Evolutionary conservation across 192 early-diverging fungal genomes (phyloP).

Genomic region (Mortierella antarctica): DNA sequence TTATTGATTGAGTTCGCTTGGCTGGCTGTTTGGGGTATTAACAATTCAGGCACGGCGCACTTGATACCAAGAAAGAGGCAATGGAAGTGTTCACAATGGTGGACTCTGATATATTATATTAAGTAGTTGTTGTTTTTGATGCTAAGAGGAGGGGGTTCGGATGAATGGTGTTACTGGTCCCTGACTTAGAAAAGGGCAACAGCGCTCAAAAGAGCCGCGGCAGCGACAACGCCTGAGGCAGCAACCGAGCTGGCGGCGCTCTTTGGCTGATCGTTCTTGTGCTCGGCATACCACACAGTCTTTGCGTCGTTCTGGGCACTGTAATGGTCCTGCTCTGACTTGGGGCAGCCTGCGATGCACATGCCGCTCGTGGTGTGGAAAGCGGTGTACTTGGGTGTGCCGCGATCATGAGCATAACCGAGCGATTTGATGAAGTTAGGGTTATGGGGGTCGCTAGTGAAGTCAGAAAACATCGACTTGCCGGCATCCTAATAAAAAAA

Average conservation of each 20-base stretch:
- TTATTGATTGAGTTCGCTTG: too few species aligned
- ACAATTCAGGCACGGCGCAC: too few species aligned
- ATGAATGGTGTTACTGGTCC: not conserved
- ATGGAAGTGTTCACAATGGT: too few species aligned
- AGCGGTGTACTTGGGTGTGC: slow-evolving; percentile 29
- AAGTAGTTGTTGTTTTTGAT: not conserved
- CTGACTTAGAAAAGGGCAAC: slow-evolving; percentile 20
- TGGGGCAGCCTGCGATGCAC: slow-evolving; percentile 29
- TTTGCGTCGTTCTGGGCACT: slow-evolving; percentile 15
- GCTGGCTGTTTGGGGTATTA: too few species aligned
- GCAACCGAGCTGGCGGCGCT: slow-evolving; percentile 4
- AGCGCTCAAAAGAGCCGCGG: slow-evolving; percentile 8
- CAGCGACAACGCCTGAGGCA: slow-evolving; percentile 22
- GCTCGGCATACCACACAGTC: slow-evolving; percentile 1
- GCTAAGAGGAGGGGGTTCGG: not conserved
- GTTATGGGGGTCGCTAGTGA: slow-evolving; percentile 29
- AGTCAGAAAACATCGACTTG: slow-evolving; percentile 12
- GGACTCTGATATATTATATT: not conserved
- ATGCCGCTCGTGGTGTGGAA: slow-evolving; percentile 48
- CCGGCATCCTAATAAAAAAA: slow-evolving; percentile 30
- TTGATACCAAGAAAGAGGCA: too few species aligned
- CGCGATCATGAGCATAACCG: slow-evolving; percentile 25
- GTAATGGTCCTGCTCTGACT: slow-evolving; percentile 29
- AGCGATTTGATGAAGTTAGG: slow-evolving; percentile 44
- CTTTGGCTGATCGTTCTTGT: not conserved